Base-by-base conservation (phyloP, 2,329 filamentous ascomycete genomes). In the Arthroderma sp. region DNA sequence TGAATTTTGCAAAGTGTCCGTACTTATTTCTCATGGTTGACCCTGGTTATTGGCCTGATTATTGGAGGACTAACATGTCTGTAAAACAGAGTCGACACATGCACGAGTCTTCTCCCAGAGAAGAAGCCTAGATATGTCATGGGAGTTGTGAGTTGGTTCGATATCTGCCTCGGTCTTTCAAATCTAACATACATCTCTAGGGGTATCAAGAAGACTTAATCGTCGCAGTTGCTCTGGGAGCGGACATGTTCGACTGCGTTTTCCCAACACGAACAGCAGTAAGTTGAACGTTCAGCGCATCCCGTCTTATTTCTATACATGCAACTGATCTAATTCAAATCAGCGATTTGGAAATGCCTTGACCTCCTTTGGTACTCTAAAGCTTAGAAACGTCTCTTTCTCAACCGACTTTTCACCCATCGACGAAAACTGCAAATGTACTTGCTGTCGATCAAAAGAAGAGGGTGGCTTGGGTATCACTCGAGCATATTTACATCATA, bases 191-290 rank as follows among this genome's bases (percentile, higher is more conserved):
- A 22, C 15, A 9, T 43, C 8, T 40, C 28, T 43, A 77, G 73
- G 87, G 91, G 8, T 98, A 95, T 62, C 91, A 91, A 1, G 91
- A 96, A 67, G 91, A 98, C 58, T 71, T 98, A 45, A 77, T 98
- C 1, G 88, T 98, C 34, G 93, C 86, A 43, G 81, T 95, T 3
- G 91, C 91, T 1, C 73, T 98, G 0, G 91, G 91, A 3, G 91
- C 91, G 40, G 91, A 98, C 65, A 98, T 98, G 91, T 98, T 98
- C 61, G 91, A 98, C 66, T 98, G 93, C 59, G 91, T 98, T 5
- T 98, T 91, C 91, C 93, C 91, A 1, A 96, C 91, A 4, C 75
- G 91, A 44, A 98, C 91, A 32, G 91, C 91, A 5, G 75, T 78
- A 65, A 59, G 72, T 59, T 9, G 32, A 34, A 30, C 32, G 31